A percentile compares a stretch with the other conserved stretches of the same genome.
Evolutionary conservation across 768 basidiomycete genomes (phyloP).

Genomic region (Phanerodontia chrysosporium): DNA sequence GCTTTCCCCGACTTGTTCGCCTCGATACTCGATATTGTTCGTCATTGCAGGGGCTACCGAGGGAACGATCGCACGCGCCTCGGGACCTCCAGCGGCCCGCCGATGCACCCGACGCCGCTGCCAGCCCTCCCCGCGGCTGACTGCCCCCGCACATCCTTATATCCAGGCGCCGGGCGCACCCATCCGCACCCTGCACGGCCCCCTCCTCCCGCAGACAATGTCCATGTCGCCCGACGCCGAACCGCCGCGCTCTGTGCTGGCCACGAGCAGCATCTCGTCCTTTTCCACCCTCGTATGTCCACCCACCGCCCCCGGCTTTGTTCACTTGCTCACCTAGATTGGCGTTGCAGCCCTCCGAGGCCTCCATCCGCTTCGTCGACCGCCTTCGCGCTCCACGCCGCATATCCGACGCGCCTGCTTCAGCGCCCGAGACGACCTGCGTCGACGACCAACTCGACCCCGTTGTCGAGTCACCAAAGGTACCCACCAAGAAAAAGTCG

Average conservation of each 20-base stretch:
- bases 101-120: too few relatives aligned
- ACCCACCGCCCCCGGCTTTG: too few relatives aligned
- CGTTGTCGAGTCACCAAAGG: not conserved
- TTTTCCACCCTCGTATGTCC: not conserved
- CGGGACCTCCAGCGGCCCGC: too few relatives aligned
- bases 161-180: too few relatives aligned
- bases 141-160: too few relatives aligned
- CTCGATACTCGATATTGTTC: too few relatives aligned
- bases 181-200: not conserved
- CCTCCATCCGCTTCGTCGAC: not conserved
- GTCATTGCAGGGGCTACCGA: too few relatives aligned
- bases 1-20: too few relatives aligned
- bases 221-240: not conserved
- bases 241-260: not conserved
- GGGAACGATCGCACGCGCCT: too few relatives aligned
- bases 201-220: not conserved
- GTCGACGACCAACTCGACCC: not conserved
- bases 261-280: not conserved
- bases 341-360: not conserved
- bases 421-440: not conserved
- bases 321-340: not conserved
- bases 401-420: not conserved
- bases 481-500: not conserved
- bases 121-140: too few relatives aligned
- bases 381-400: not conserved